These are phyloP conservation scores for Salix udensis DNA, from an alignment of 345 rosid species.

Conservation along the genomic window DNA sequence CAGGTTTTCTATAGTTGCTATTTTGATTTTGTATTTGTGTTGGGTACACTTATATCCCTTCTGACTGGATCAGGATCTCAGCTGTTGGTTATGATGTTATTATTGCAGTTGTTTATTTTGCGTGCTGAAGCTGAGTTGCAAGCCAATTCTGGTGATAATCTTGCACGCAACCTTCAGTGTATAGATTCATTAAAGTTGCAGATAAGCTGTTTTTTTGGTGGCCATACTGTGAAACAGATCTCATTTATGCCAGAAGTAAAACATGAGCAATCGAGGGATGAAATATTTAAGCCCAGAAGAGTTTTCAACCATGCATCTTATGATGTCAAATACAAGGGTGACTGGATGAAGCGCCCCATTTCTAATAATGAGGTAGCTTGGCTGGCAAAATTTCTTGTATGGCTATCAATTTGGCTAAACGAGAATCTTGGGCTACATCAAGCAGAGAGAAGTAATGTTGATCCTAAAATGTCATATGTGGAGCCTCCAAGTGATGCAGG, in stretches of 20 bases:
- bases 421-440: slow-evolving; percentile 59
- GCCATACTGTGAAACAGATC: slow-evolving; percentile 44
- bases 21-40: neutral
- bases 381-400: slow-evolving; percentile 67
- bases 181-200: slow-evolving; percentile 55
- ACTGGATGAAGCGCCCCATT: slow-evolving; percentile 83
- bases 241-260: slow-evolving; percentile 39
- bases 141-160: slow-evolving; percentile 46
- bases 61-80: neutral
- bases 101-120: slow-evolving; percentile 70
- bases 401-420: slow-evolving; percentile 61
- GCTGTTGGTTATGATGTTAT: slow-evolving; percentile 19
- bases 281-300: slow-evolving; percentile 75
- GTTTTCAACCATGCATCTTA: slow-evolving; percentile 39
- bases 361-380: slow-evolving; percentile 77
- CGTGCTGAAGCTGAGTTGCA: slow-evolving; percentile 89
- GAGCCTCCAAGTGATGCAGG: slow-evolving; percentile 41
- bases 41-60: neutral
- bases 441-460: slow-evolving; percentile 22
- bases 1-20: slow-evolving; percentile 46
- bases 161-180: slow-evolving; percentile 37
- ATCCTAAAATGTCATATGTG: slow-evolving; percentile 47
- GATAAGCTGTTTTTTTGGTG: slow-evolving; percentile 57
- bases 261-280: slow-evolving; percentile 47
- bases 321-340: slow-evolving; percentile 61